Evolutionary conservation across 2,329 filamentous ascomycete genomes (phyloP).

Genomic region (Neonectria hederae): DNA sequence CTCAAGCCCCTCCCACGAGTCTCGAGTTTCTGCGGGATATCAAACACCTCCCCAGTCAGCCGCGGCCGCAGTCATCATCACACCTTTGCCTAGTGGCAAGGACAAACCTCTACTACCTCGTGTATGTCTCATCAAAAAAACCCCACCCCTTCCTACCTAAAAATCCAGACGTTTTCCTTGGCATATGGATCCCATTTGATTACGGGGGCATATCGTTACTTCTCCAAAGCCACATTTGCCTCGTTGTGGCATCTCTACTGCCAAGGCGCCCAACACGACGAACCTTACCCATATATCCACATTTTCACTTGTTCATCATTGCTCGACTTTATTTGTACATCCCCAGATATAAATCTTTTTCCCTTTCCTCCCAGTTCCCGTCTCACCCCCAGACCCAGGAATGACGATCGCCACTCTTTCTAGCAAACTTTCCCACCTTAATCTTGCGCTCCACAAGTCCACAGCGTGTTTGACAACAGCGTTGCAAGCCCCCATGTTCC

Average conservation of each 20-base stretch:
- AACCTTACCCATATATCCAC: not conserved
- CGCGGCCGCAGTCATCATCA: not conserved
- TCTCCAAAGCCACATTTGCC: not conserved
- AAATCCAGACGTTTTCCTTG: not conserved
- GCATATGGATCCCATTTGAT: not conserved
- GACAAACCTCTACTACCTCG: conserved; percentile 9
- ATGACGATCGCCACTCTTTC: not conserved
- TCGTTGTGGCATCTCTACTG: not conserved
- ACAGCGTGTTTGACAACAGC: not conserved
- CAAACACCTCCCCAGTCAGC: not conserved
- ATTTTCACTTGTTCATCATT: not conserved
- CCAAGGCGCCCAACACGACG: not conserved
- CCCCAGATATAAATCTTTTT: not conserved
- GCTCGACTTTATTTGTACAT: not conserved
- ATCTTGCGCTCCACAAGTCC: not conserved
- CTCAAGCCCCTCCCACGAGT: not conserved
- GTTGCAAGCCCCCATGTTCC: not conserved
- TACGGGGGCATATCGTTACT: not conserved
- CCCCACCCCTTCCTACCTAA: not conserved
- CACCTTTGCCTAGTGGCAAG: not conserved
- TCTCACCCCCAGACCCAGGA: conserved; percentile 8
- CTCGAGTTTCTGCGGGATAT: not conserved
- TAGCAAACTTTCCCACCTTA: not conserved
- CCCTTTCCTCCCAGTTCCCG: not conserved
- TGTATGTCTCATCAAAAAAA: conserved; percentile 6